Percentiles rank a stretch among this genome's conserved stretches.
Evolutionary conservation across 441 rosid genomes (phyloP).

Genomic region (Biscutella auriculata): DNA sequence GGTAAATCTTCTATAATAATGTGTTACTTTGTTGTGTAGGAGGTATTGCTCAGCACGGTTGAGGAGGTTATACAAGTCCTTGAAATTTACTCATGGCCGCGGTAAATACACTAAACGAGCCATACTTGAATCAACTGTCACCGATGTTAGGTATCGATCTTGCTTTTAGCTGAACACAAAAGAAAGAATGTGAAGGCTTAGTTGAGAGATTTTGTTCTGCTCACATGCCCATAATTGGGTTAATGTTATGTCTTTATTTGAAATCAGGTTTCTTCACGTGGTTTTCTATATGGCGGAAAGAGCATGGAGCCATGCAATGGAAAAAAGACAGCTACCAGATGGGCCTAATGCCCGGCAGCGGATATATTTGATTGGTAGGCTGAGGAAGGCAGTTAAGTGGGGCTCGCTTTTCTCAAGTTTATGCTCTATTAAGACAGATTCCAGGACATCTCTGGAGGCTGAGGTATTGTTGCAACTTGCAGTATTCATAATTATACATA

Average conservation of each 20-base stretch:
- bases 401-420: constrained; percentile 67
- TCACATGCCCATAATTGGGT: background rate
- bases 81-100: constrained; percentile 92
- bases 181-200: background rate
- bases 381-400: constrained; percentile 96
- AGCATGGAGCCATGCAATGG: constrained; percentile 99
- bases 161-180: constrained; percentile 3
- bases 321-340: constrained; percentile 90
- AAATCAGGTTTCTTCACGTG: constrained; percentile 76
- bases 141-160: constrained; percentile 74
- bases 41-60: constrained; percentile 93
- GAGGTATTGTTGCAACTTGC: constrained; percentile 41
- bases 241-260: constrained; percentile 5
- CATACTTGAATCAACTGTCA: constrained; percentile 64
- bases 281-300: constrained; percentile 88
- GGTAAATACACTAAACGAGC: constrained; percentile 65
- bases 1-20: background rate
- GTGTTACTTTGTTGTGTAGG: constrained; percentile 30
- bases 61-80: constrained; percentile 85
- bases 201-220: background rate
- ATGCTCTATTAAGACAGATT: constrained; percentile 74
- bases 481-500: constrained; percentile 2
- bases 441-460: constrained; percentile 86
- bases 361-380: constrained; percentile 78
- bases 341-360: constrained; percentile 88